Base-by-base conservation (phyloP, 2,329 filamentous ascomycete genomes). In the Bipolaris bicolor region DNA sequence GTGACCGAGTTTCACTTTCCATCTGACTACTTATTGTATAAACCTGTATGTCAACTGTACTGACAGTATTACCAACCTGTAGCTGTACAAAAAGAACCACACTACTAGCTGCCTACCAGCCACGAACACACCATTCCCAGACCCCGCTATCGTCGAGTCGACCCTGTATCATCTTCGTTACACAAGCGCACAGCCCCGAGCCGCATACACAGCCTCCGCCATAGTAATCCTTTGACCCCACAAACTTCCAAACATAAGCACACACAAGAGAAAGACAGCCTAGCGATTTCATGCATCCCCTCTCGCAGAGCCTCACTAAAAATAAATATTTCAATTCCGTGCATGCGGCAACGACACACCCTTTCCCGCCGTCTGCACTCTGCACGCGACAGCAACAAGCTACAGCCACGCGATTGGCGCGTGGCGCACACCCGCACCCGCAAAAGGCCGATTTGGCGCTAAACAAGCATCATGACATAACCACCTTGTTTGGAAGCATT, bases 381-480 rank as follows among this genome's bases (percentile, higher is more conserved):
- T 15, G 33, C 33, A 47, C 41, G 33, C 41, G 24, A 39, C 29
- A 31, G 29, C 29, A 31, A 13, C 29, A 31, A 31, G 13, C 29
- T 26, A 31, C 3, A 3, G 29, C 29, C 29, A 31, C 29, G 29
- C 29, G 10, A 31, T 31, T 47, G 50, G 26, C 34, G 29, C 40
- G 22, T 26, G 36, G 45, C 45, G 7, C 18, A n/a, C 37, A 29
- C 11, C 36, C 11, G 20, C 20, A 31, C 47, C 24, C 26, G 18
- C 48, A 13, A 24, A 24, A 24, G 24, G 24, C 13, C 16, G 20
- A 26, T 24, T 34, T 47, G 49, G 44, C 55, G 45, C 61, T 55
- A 57, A 26, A 50, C 22, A 41, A 41, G 51, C 48, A 52, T 49
- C 43, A 63, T 67, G 49, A 59, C 58, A 58, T 61, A 61, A 60